A percentile compares a stretch with the other conserved stretches of the same genome.
Evolutionary conservation across 169 alveolate species (phyloP).

Genomic region (Babesia sp.): DNA sequence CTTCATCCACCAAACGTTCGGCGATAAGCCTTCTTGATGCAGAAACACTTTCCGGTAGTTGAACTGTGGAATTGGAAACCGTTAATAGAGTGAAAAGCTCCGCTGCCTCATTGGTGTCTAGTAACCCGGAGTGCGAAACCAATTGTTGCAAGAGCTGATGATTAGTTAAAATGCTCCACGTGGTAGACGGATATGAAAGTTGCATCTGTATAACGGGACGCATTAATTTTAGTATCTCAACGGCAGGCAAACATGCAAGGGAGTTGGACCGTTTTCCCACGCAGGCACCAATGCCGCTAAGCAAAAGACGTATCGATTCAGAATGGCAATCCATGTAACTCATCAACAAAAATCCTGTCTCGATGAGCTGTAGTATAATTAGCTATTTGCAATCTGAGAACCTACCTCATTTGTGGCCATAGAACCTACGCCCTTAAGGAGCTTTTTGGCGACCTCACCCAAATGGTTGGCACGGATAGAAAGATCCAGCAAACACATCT

Average conservation of each 20-base stretch:
- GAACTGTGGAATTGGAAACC: slow-evolving; percentile 2
- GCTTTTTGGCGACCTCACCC: slow-evolving; percentile 12
- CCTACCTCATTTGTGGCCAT: slow-evolving; percentile 11
- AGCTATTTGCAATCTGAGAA: background rate
- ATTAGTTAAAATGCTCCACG: slow-evolving; percentile 37
- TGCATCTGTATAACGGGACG: slow-evolving; percentile 37
- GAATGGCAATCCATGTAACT: slow-evolving; percentile 3
- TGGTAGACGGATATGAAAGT: slow-evolving; percentile 3
- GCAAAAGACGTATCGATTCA: background rate
- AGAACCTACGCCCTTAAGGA: slow-evolving; percentile 10
- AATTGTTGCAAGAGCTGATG: background rate
- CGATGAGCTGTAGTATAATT: slow-evolving; percentile 8
- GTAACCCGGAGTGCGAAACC: background rate
- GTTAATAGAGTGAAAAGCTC: slow-evolving; percentile 37
- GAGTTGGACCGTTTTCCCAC: slow-evolving; percentile 5
- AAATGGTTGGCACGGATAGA: slow-evolving; percentile 13
- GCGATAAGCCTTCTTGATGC: background rate
- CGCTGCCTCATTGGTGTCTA: slow-evolving; percentile 23
- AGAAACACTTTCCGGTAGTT: background rate
- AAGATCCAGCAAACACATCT: slow-evolving; percentile 26
- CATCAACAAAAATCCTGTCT: background rate
- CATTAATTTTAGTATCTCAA: background rate
- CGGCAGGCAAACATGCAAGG: background rate
- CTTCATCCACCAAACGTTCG: background rate
- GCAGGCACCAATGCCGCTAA: slow-evolving; percentile 19